A percentile compares a stretch with the other conserved stretches of the same genome.
Evolutionary conservation across 2,329 filamentous ascomycete species (phyloP).

Genomic region (Pseudonectria foliicola): DNA sequence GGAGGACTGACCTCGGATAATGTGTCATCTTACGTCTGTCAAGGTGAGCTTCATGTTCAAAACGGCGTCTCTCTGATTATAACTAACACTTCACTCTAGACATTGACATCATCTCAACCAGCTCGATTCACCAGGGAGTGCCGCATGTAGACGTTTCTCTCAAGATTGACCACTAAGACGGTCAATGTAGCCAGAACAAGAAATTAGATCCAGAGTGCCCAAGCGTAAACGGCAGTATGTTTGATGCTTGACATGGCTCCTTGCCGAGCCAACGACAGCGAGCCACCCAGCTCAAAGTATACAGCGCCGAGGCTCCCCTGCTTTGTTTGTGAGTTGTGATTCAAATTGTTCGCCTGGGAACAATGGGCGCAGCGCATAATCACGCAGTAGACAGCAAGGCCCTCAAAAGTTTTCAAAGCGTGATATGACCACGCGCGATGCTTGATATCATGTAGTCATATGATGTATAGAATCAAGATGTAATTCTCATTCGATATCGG

Average conservation of each 20-base stretch:
- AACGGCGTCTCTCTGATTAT: neutral
- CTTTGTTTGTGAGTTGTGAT: too few relatives aligned
- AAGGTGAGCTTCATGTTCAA: constrained; percentile 42
- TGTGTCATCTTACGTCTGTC: constrained; percentile 70
- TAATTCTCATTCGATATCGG: too few relatives aligned
- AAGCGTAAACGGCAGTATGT: neutral
- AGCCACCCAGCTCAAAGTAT: too few relatives aligned
- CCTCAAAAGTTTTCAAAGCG: too few relatives aligned
- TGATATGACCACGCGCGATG: too few relatives aligned
- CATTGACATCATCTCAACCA: constrained; percentile 93
- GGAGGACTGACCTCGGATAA: constrained; percentile 84
- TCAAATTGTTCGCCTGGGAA: too few relatives aligned
- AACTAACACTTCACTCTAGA: constrained; percentile 43
- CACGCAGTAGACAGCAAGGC: too few relatives aligned
- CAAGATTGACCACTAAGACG: constrained; percentile 57
- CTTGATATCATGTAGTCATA: too few relatives aligned
- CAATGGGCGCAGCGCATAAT: too few relatives aligned
- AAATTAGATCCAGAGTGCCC: neutral
- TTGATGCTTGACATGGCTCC: neutral
- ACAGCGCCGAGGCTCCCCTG: too few relatives aligned
- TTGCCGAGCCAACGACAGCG: neutral
- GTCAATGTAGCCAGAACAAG: constrained; percentile 9
- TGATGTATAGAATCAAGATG: too few relatives aligned
- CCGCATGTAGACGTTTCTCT: constrained; percentile 92
- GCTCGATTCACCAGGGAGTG: constrained; percentile 93